These are phyloP conservation scores for Russula sp. DNA, from an alignment of 768 basidiomycete species.

Conservation along the genomic window DNA sequence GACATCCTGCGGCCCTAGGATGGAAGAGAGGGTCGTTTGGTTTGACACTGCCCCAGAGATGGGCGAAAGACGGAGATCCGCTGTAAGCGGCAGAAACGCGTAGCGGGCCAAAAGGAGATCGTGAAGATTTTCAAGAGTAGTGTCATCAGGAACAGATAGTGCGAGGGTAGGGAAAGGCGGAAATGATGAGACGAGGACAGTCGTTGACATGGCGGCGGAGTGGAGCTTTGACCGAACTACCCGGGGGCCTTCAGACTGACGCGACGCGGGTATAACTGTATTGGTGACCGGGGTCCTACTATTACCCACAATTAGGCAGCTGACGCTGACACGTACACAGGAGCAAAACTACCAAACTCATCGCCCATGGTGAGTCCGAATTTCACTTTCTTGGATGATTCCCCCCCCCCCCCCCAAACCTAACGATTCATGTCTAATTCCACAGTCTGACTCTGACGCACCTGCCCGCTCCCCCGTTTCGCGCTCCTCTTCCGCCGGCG, in stretches of 20 bases:
- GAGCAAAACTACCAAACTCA: neutral
- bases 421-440: neutral
- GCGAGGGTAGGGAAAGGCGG: constrained; percentile 54
- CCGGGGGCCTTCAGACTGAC: neutral
- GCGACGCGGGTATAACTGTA: too few species aligned
- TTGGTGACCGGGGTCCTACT: neutral
- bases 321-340: neutral
- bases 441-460: constrained; percentile 77
- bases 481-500: constrained; percentile 36
- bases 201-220: constrained; percentile 32
- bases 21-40: constrained; percentile 34
- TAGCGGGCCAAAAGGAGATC: constrained; percentile 42
- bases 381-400: neutral
- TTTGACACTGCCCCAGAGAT: constrained; percentile 33
- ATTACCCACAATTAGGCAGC: neutral
- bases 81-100: constrained; percentile 40
- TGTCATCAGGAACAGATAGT: constrained; percentile 40
- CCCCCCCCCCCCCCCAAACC: neutral
- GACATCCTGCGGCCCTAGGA: constrained; percentile 29
- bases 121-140: constrained; percentile 38
- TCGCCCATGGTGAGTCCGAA: constrained; percentile 1
- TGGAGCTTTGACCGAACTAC: neutral
- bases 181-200: constrained; percentile 54
- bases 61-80: constrained; percentile 39
- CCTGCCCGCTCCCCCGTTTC: constrained; percentile 40